Evolutionary conservation across 78 protist species (phyloP).

Genomic region (Capsaspora owczarzaki): DNA sequence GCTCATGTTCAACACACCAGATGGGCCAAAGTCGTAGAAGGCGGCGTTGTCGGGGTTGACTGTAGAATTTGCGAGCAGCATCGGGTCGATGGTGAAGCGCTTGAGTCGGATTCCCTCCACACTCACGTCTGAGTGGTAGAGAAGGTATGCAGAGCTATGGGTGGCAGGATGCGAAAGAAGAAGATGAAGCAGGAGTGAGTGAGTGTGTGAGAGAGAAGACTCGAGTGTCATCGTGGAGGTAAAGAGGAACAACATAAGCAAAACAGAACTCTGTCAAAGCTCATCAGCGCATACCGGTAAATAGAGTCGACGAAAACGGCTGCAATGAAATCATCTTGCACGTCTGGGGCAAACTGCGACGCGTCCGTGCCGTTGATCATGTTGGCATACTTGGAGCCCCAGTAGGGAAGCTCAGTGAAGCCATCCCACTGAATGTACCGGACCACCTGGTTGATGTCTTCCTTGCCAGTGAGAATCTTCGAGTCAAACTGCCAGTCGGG

Average conservation of each 20-base stretch:
- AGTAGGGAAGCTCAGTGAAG: conserved; percentile 1
- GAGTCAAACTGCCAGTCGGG: neutral
- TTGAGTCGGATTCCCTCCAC: neutral
- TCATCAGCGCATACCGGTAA: too few species aligned
- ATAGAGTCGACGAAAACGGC: neutral
- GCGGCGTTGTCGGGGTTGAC: neutral
- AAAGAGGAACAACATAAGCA: too few species aligned
- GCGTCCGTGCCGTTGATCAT: conserved; percentile 21
- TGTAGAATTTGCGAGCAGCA: neutral
- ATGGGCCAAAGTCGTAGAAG: neutral
- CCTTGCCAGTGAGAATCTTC: neutral
- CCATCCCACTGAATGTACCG: neutral
- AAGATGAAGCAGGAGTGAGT: neutral
- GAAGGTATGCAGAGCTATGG: neutral
- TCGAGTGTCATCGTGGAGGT: neutral
- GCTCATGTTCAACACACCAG: neutral
- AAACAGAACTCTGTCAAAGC: too few species aligned
- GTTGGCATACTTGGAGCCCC: conserved; percentile 2
- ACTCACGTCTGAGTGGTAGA: neutral
- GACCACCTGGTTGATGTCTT: neutral
- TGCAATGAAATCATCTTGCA: neutral
- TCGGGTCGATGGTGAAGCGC: neutral
- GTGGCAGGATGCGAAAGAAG: too few species aligned
- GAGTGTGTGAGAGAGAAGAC: neutral
- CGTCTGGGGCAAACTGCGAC: neutral